A percentile compares a stretch with the other conserved stretches of the same genome.
These are phyloP conservation scores for Phytopythium aichiense DNA, from an alignment of 352 stramenopile genomes.

Conservation along the genomic window DNA sequence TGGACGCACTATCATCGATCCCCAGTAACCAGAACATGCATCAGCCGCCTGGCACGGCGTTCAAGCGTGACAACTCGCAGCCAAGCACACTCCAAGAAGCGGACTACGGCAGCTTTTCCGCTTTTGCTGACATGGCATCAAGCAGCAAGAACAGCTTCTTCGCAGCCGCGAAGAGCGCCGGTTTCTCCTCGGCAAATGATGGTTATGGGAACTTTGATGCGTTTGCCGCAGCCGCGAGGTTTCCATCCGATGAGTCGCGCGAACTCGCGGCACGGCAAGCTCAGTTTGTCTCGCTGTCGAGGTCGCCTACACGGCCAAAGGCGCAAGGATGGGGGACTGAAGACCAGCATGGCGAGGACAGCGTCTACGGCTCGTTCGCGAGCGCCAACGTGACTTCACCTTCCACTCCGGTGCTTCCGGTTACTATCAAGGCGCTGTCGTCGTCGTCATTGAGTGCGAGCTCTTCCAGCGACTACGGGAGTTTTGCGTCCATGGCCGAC, in stretches of 20 bases:
- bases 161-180: not conserved
- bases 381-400: conserved; percentile 18
- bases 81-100: not conserved
- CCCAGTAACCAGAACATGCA: conserved; percentile 14
- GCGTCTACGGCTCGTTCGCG: conserved; percentile 26
- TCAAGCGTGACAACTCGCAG: not conserved
- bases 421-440: not conserved
- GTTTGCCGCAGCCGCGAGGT: conserved; percentile 18
- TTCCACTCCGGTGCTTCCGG: not conserved
- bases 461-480: conserved; percentile 18
- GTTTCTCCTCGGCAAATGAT: not conserved
- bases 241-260: conserved; percentile 18
- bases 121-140: conserved; percentile 13
- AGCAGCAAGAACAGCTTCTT: conserved; percentile 12
- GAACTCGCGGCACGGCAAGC: conserved; percentile 15
- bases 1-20: conserved; percentile 31
- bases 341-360: not conserved
- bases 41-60: no score
- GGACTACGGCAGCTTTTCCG: conserved; percentile 48
- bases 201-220: conserved; percentile 22
- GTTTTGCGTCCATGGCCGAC: conserved; percentile 12
- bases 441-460: not conserved
- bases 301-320: conserved; percentile 6
- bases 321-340: not conserved
- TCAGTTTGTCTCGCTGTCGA: conserved; percentile 14